These are phyloP conservation scores for Metschnikowia cubensis DNA, from an alignment of 805 yeast genomes.

Conservation along the genomic window DNA sequence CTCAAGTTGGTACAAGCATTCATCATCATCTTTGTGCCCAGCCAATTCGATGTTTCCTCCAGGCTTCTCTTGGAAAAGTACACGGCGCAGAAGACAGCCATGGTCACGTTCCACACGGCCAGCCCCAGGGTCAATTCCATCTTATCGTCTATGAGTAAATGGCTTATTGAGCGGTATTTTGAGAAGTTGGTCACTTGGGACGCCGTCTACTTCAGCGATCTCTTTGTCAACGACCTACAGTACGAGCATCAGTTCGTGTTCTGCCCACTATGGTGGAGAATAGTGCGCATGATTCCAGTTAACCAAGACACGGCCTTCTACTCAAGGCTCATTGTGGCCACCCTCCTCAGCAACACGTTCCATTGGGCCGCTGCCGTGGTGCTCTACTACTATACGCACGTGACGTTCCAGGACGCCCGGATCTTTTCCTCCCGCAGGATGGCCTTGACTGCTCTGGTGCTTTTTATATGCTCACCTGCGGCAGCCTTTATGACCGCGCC, in stretches of 20 bases:
- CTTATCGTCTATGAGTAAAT: not conserved
- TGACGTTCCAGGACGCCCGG: slow-evolving; percentile 18
- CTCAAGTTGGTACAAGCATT: slow-evolving; percentile 37
- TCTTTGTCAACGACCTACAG: slow-evolving; percentile 46
- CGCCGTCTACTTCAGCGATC: slow-evolving; percentile 65
- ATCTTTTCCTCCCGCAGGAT: slow-evolving; percentile 18
- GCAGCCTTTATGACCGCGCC: slow-evolving; percentile 73
- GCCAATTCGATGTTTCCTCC: slow-evolving; percentile 49
- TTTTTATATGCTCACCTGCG: slow-evolving; percentile 67
- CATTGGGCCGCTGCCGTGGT: slow-evolving; percentile 50
- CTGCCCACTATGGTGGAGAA: slow-evolving; percentile 69
- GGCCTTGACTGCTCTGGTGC: slow-evolving; percentile 24
- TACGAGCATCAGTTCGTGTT: slow-evolving; percentile 92
- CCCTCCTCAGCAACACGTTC: slow-evolving; percentile 47
- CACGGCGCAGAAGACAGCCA: slow-evolving; percentile 5
- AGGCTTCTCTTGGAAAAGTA: slow-evolving; percentile 28
- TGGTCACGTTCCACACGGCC: slow-evolving; percentile 10
- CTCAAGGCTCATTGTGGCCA: slow-evolving; percentile 21
- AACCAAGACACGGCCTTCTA: slow-evolving; percentile 8
- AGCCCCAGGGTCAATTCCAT: slow-evolving; percentile 2
- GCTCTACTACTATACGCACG: slow-evolving; percentile 46
- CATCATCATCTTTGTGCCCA: slow-evolving; percentile 38
- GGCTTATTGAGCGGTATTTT: slow-evolving; percentile 24
- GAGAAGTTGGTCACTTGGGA: slow-evolving; percentile 78
- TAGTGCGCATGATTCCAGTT: slow-evolving; percentile 30